Percentiles rank a stretch among this genome's conserved stretches.
phyloP scores from a whole-genome alignment of 805 yeast genomes.

The Ogataea salicorniae region DNA sequence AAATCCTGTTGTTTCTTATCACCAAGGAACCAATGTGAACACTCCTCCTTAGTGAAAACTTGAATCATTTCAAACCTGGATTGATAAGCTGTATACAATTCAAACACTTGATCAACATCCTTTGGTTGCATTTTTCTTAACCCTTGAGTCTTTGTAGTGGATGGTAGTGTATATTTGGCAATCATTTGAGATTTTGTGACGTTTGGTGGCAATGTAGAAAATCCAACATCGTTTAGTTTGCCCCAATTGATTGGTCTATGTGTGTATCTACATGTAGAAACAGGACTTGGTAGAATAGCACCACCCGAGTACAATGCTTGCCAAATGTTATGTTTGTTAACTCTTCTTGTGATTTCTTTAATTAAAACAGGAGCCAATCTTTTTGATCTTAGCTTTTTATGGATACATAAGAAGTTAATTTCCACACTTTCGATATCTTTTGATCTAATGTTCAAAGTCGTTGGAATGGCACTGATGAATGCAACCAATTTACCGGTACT shows the following conservation, averaged over 20 bases:
- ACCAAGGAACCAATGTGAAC: slow-evolving; percentile 78
- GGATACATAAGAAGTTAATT: slow-evolving; percentile 90
- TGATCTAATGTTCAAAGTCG: slow-evolving; percentile 52
- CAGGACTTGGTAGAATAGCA: slow-evolving; percentile 85
- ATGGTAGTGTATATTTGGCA: slow-evolving; percentile 53
- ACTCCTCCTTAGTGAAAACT: slow-evolving; percentile 57
- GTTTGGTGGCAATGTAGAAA: slow-evolving; percentile 70
- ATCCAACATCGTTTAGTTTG: slow-evolving; percentile 84
- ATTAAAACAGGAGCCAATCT: slow-evolving; percentile 92
- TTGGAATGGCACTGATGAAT: slow-evolving; percentile 88
- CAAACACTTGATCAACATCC: slow-evolving; percentile 63
- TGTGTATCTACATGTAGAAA: slow-evolving; percentile 80
- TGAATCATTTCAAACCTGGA: slow-evolving; percentile 69
- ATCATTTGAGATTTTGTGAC: slow-evolving; percentile 65
- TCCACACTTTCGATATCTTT: slow-evolving; percentile 61
- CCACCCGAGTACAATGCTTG: slow-evolving; percentile 97
- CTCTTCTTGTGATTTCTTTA: slow-evolving; percentile 90
- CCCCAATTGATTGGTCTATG: slow-evolving; percentile 95
- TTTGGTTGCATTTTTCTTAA: slow-evolving; percentile 50
- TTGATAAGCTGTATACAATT: slow-evolving; percentile 59
- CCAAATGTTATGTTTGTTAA: slow-evolving; percentile 81
- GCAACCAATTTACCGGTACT: slow-evolving; percentile 76
- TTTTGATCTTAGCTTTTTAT: slow-evolving; percentile 88
- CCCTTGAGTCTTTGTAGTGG: slow-evolving; percentile 43
- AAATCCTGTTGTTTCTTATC: slow-evolving; percentile 22